These are phyloP conservation scores for Dryadomyces quercivorus DNA, from an alignment of 2,329 filamentous ascomycete genomes.

Conservation along the genomic window DNA sequence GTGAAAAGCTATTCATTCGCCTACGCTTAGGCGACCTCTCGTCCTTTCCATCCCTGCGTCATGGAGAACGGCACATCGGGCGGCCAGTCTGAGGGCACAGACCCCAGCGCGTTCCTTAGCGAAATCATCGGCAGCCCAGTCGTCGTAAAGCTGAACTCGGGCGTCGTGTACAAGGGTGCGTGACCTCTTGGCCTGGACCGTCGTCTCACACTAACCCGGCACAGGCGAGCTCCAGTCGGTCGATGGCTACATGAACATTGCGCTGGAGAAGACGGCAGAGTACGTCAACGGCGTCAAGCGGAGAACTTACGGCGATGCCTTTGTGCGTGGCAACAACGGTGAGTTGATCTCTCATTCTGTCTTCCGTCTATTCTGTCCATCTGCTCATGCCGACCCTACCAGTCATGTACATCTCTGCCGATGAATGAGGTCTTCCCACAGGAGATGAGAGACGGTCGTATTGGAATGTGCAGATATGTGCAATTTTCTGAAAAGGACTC, in stretches of 20 bases:
- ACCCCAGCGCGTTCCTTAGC: conserved; percentile 84
- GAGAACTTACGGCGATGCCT: conserved; percentile 83
- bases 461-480: not conserved
- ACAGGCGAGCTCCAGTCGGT: conserved; percentile 90
- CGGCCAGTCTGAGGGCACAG: conserved; percentile 59
- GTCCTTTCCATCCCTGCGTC: not conserved
- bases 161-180: conserved; percentile 90
- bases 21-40: not conserved
- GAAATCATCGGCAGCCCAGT: conserved; percentile 92
- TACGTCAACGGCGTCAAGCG: conserved; percentile 75
- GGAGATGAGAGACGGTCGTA: too few species aligned
- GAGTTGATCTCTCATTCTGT: conserved; percentile 24
- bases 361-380: not conserved
- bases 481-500: too few species aligned
- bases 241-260: conserved; percentile 99
- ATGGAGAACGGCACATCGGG: conserved; percentile 65
- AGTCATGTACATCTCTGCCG: conserved; percentile 63
- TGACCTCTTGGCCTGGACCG: not conserved
- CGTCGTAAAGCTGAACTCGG: conserved; percentile 97
- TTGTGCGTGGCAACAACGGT: conserved; percentile 92
- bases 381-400: conserved; percentile 10
- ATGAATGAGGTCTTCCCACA: conserved; percentile 16
- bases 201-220: not conserved
- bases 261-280: conserved; percentile 89
- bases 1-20: too few species aligned